Evolutionary conservation across 176 grass and related monocot genomes (phyloP).

Genomic region (Hsuehochloa calcarea): DNA sequence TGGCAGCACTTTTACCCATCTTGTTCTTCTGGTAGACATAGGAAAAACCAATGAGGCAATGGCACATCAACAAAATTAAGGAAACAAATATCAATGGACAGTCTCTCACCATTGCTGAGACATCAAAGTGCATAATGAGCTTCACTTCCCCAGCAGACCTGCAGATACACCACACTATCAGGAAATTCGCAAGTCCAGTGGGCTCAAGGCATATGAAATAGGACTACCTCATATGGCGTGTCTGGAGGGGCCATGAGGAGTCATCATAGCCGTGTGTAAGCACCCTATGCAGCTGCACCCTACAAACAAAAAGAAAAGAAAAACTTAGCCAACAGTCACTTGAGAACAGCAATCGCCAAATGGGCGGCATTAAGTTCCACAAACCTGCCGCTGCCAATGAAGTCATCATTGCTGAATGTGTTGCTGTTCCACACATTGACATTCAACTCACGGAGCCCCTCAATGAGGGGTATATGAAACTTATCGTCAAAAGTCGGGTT

Average conservation of each 20-base stretch:
- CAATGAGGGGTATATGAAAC: slow-evolving; percentile 75
- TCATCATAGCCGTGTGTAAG: slow-evolving; percentile 77
- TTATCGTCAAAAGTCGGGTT: slow-evolving; percentile 83
- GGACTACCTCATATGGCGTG: slow-evolving; percentile 51
- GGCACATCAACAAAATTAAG: not conserved
- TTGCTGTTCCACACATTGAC: slow-evolving; percentile 75
- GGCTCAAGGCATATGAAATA: slow-evolving; percentile 5
- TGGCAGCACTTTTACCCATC: slow-evolving; percentile 5
- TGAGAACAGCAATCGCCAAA: not conserved
- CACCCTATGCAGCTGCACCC: slow-evolving; percentile 78
- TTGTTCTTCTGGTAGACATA: slow-evolving; percentile 45
- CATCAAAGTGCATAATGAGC: slow-evolving; percentile 77
- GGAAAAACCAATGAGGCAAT: slow-evolving; percentile 20
- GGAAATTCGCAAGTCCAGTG: slow-evolving; percentile 24
- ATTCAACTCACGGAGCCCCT: slow-evolving; percentile 74
- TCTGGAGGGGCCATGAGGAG: slow-evolving; percentile 69
- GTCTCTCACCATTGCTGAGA: slow-evolving; percentile 56
- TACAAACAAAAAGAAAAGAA: slow-evolving; percentile 31
- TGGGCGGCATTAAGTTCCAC: not conserved
- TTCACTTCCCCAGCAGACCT: slow-evolving; percentile 77
- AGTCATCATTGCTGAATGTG: slow-evolving; percentile 65
- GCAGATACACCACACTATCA: slow-evolving; percentile 5
- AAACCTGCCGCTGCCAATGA: slow-evolving; percentile 76
- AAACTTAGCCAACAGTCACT: slow-evolving; percentile 3
- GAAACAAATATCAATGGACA: not conserved